Percentiles rank a stretch among this genome's conserved stretches.
phyloP scores from a whole-genome alignment of 257 asterid species.

The Dorcoceras hygrometricum region DNA sequence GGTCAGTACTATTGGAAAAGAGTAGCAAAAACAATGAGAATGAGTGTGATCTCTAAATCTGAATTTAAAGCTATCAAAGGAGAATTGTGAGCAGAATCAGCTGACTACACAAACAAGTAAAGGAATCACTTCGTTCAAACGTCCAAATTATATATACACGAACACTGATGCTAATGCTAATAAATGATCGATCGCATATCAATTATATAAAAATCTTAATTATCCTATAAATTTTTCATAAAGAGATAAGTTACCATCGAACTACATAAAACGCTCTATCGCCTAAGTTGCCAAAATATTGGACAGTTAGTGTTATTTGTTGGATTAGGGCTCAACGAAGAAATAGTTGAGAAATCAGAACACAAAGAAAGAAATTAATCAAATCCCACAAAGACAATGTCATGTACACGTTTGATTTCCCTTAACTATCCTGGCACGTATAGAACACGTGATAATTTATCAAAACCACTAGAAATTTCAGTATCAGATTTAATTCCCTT shows the following conservation, averaged over 20 bases:
- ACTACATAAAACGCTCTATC: not conserved
- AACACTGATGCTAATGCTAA: too few species aligned
- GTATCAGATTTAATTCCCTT: not conserved
- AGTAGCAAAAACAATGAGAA: not conserved
- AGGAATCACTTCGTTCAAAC: not conserved
- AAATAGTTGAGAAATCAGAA: not conserved
- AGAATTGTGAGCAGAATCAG: too few species aligned
- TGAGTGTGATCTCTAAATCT: not conserved
- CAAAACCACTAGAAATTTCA: not conserved
- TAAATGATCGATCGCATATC: too few species aligned
- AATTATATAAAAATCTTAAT: too few species aligned
- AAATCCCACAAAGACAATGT: not conserved
- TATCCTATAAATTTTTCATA: not conserved
- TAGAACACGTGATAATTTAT: not conserved
- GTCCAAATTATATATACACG: not conserved
- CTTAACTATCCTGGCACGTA: not conserved
- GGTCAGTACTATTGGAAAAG: not conserved
- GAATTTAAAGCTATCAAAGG: not conserved
- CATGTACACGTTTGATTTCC: not conserved
- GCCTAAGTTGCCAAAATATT: not conserved
- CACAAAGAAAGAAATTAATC: not conserved
- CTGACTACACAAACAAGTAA: not conserved
- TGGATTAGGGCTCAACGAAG: not conserved
- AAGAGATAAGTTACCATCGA: too few species aligned
- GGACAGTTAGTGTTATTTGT: not conserved